Evolutionary conservation across 2,329 filamentous ascomycete genomes (phyloP).

Genomic region (Thielaviopsis musarum): DNA sequence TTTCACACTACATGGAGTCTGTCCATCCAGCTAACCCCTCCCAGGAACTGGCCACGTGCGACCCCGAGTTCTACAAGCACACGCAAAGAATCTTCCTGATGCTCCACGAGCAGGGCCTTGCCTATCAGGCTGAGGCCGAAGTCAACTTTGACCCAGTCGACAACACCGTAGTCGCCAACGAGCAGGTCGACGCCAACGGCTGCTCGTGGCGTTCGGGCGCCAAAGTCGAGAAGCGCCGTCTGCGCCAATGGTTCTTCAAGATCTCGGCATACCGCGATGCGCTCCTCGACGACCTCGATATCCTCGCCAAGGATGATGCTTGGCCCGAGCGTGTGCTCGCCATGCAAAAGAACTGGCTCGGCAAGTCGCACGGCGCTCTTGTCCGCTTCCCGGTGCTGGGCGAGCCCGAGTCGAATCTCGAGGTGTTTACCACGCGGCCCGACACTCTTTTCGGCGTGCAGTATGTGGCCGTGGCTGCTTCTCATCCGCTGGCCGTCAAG

Average conservation of each 20-base stretch:
- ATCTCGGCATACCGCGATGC: constrained; percentile 65
- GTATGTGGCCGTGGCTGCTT: constrained; percentile 62
- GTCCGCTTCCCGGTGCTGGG: constrained; percentile 50
- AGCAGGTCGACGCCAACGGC: constrained; percentile 79
- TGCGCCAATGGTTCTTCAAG: constrained; percentile 82
- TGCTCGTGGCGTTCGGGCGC: constrained; percentile 78
- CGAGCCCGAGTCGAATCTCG: constrained; percentile 30
- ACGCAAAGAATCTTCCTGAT: constrained; percentile 74
- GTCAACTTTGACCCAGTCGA: constrained; percentile 89
- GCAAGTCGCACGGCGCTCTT: constrained; percentile 56
- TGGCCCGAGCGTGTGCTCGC: constrained; percentile 74
- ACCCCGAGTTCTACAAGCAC: constrained; percentile 75
- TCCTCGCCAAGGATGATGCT: constrained; percentile 40
- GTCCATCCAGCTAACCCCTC: background rate
- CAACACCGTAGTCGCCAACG: constrained; percentile 77
- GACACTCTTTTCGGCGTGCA: constrained; percentile 81
- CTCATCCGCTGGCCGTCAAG: constrained; percentile 49
- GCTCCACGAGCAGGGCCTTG: constrained; percentile 55
- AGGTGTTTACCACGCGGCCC: constrained; percentile 70
- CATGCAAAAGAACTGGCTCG: constrained; percentile 82
- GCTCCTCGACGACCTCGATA: constrained; percentile 53
- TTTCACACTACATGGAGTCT: constrained; percentile 14
- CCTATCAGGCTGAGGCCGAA: constrained; percentile 66
- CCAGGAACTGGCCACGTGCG: constrained; percentile 70
- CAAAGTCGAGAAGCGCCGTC: constrained; percentile 58